Conservation (phyloP, 306 rosid species). For the Carpinus viminea region DNA sequence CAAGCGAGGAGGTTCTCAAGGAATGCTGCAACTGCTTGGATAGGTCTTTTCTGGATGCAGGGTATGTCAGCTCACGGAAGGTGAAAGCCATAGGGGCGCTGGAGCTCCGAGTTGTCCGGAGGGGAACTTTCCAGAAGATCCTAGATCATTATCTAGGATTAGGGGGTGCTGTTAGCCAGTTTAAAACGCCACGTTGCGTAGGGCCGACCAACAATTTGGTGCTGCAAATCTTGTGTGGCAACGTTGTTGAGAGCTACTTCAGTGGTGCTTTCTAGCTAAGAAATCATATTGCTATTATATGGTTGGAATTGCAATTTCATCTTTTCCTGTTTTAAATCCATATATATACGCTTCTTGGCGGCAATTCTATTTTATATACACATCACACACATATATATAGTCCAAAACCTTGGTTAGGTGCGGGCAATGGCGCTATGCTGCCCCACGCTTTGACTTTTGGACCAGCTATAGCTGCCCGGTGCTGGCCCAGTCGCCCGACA, state of each 20-base stretch:
- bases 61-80: conserved; percentile 66
- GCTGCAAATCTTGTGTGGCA: conserved; percentile 61
- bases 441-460: too few relatives aligned
- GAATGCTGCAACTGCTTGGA: conserved; percentile 86
- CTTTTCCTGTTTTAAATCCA: too few relatives aligned
- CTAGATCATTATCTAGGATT: conserved; percentile 60
- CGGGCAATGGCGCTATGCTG: too few relatives aligned
- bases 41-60: conserved; percentile 66
- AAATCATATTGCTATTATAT: neutral
- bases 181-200: conserved; percentile 84
- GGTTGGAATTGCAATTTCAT: neutral
- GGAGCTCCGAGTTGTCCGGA: conserved; percentile 64
- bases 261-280: conserved; percentile 63
- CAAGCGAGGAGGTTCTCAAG: conserved; percentile 51
- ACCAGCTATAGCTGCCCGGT: too few relatives aligned
- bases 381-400: too few relatives aligned
- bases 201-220: conserved; percentile 49
- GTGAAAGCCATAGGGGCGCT: conserved; percentile 63
- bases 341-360: too few relatives aligned
- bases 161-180: conserved; percentile 74
- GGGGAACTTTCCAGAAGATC: conserved; percentile 78
- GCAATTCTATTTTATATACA: too few relatives aligned
- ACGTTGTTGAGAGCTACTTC: conserved; percentile 56
- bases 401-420: too few relatives aligned
- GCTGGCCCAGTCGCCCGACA: too few relatives aligned